Base-by-base conservation (phyloP, 257 asterid species). In the Fraxinus quadrangulata region DNA sequence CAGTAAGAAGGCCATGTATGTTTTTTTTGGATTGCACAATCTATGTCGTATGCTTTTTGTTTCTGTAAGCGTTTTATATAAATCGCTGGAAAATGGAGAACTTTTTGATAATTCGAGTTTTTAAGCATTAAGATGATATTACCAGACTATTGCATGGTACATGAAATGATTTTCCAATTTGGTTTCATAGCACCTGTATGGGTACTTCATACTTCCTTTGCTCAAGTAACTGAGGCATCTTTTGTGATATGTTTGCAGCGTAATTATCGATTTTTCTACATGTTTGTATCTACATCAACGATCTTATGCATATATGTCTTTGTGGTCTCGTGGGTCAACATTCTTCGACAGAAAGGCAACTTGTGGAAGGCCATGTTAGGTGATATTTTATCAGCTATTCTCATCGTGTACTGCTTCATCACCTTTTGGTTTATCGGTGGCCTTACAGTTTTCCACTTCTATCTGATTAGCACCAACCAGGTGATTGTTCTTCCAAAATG, bases 381-480 rank as follows among this genome's bases (percentile, higher is more conserved):
- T 14, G 99, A 95, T 81, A 66, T 85, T 83, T 71, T 91, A 83
- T 93, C 98, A 1, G 94, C 82, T 82, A 51, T 89, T 76, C 96
- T 95, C 73, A 86, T 93, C 6, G 81, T 88, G 59, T 95, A 95
- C 87, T 88, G 97, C 92, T 95, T 93, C 85, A 59, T 95, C 76
- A 83, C 96, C 1, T 86, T 91, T 75, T 95, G 98, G 99, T 93
- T 93, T 71, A 97, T 95, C n/a, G 99, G 99, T 2, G 98, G 98
- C 79, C 91, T 95, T 54, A 79, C 96, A 0, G 85, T 81, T 78
- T 95, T 93, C 89, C 99, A 95, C 86, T 88, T 88, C 87, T 89
- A 91, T 85, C 86, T 95, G 80, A 95, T 91, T 69, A 77, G 91
- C 91, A 95, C 94, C 9, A 92, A 89, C 79, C 93, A 89, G 91